phyloP scores from a whole-genome alignment of 495 filamentous ascomycete genomes.

The Neurospora sublineolata region DNA sequence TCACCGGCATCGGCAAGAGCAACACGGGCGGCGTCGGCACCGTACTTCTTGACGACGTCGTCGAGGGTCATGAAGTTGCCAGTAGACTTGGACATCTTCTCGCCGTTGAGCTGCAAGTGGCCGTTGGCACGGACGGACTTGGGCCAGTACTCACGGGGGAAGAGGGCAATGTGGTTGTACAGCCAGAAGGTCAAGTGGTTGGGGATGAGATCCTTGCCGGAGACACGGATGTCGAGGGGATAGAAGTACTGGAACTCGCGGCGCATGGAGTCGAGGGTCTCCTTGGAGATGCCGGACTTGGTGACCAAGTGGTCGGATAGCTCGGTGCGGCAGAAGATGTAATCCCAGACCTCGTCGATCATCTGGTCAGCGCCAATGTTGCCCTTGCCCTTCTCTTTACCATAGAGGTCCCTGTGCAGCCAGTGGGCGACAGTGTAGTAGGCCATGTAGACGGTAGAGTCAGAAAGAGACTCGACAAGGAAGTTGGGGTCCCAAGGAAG shows the following conservation, averaged over 20 bases:
- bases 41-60: conserved; percentile 81
- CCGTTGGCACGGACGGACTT: conserved; percentile 75
- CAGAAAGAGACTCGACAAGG: conserved; percentile 83
- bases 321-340: conserved; percentile 58
- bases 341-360: conserved; percentile 95
- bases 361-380: conserved; percentile 73
- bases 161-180: conserved; percentile 88
- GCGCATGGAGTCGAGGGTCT: conserved; percentile 63
- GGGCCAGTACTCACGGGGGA: conserved; percentile 79
- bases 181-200: conserved; percentile 95
- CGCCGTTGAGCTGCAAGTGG: conserved; percentile 84
- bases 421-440: conserved; percentile 93
- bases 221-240: conserved; percentile 74
- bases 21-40: conserved; percentile 83
- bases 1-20: conserved; percentile 92
- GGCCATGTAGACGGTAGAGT: conserved; percentile 89
- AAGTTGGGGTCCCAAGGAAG: conserved; percentile 90
- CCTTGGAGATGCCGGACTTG: conserved; percentile 57
- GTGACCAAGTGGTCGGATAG: conserved; percentile 47
- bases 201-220: conserved; percentile 76
- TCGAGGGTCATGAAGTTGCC: conserved; percentile 92
- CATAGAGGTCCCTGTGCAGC: conserved; percentile 69
- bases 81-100: conserved; percentile 94
- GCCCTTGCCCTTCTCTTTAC: conserved; percentile 52
- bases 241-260: conserved; percentile 96